phyloP scores from a whole-genome alignment of 352 stramenopile species.

The Pythium aphanidermatum region DNA sequence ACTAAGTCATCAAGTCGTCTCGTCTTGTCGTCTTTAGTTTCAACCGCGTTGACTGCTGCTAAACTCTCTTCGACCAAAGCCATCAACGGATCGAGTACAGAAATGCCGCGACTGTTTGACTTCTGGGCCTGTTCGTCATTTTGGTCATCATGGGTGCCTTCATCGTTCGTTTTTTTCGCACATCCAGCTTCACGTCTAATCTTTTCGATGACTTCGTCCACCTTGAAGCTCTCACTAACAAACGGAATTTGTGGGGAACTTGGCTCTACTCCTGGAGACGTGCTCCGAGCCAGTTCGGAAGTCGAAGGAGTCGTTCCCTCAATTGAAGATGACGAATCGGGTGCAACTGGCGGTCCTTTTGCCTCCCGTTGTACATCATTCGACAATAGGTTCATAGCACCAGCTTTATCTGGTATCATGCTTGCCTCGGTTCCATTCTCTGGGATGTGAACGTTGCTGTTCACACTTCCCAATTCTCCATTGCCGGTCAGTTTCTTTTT shows the following conservation, averaged over 20 bases:
- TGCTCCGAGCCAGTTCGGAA: too few species aligned
- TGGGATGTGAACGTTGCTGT: not conserved
- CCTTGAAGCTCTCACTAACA: constrained; percentile 22
- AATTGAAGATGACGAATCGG: too few species aligned
- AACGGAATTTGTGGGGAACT: too few species aligned
- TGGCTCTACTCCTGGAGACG: too few species aligned
- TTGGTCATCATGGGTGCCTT: constrained; percentile 10
- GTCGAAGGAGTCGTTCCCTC: too few species aligned
- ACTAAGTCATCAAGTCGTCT: constrained; percentile 60
- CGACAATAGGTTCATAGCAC: too few species aligned
- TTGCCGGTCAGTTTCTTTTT: constrained; percentile 14
- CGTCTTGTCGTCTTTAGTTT: constrained; percentile 59
- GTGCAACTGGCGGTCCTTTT: too few species aligned
- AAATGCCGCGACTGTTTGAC: constrained; percentile 10
- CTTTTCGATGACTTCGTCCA: constrained; percentile 53
- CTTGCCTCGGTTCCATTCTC: too few species aligned
- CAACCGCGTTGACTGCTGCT: constrained; percentile 46
- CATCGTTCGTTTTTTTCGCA: constrained; percentile 18
- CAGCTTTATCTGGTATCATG: too few species aligned
- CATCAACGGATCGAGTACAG: constrained; percentile 54
- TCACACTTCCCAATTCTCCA: constrained; percentile 2
- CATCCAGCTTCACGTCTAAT: constrained; percentile 70
- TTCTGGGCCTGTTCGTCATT: constrained; percentile 12
- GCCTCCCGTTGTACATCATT: too few species aligned
- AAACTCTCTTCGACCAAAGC: constrained; percentile 64